Percentiles rank a stretch among this genome's conserved stretches.
These are phyloP conservation scores for Hyaloscypha finlandica DNA, from an alignment of 495 filamentous ascomycete genomes.

Conservation along the genomic window DNA sequence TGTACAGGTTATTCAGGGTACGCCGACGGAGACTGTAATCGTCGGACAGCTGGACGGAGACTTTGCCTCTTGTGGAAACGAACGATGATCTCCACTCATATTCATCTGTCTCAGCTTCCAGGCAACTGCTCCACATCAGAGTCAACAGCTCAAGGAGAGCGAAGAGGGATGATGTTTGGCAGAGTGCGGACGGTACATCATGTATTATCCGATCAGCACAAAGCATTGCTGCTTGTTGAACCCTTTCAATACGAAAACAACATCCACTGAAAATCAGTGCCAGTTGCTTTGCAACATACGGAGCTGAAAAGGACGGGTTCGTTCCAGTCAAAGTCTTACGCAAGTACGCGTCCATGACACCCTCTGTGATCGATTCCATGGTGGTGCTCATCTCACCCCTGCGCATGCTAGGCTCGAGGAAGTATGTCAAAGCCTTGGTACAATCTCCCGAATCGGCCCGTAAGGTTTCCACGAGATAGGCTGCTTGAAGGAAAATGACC, in stretches of 20 bases:
- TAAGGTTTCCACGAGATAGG: slow-evolving; percentile 80
- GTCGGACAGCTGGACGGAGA: slow-evolving; percentile 88
- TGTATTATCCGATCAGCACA: slow-evolving; percentile 84
- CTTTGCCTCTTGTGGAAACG: slow-evolving; percentile 68
- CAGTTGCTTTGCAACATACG: slow-evolving; percentile 84
- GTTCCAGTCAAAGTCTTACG: slow-evolving; percentile 66
- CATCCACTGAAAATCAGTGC: slow-evolving; percentile 81
- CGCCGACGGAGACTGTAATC: slow-evolving; percentile 75
- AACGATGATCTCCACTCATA: slow-evolving; percentile 84
- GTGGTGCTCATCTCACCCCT: slow-evolving; percentile 76
- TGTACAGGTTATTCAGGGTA: slow-evolving; percentile 78
- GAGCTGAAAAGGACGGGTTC: slow-evolving; percentile 74
- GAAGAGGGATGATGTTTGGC: slow-evolving; percentile 86
- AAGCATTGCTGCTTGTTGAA: slow-evolving; percentile 78
- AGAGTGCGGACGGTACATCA: slow-evolving; percentile 85
- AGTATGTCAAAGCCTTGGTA: slow-evolving; percentile 85
- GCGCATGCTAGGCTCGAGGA: slow-evolving; percentile 84
- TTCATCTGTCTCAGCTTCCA: slow-evolving; percentile 91
- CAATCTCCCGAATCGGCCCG: slow-evolving; percentile 83
- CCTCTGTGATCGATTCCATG: slow-evolving; percentile 81
- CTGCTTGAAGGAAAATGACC: slow-evolving; percentile 86
- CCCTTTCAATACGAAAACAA: slow-evolving; percentile 86
- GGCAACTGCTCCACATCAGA: slow-evolving; percentile 91
- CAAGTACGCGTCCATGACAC: slow-evolving; percentile 73
- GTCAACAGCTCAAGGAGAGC: slow-evolving; percentile 87